These are phyloP conservation scores for Dipteronia dyeriana DNA, from an alignment of 345 rosid species.

Conservation along the genomic window DNA sequence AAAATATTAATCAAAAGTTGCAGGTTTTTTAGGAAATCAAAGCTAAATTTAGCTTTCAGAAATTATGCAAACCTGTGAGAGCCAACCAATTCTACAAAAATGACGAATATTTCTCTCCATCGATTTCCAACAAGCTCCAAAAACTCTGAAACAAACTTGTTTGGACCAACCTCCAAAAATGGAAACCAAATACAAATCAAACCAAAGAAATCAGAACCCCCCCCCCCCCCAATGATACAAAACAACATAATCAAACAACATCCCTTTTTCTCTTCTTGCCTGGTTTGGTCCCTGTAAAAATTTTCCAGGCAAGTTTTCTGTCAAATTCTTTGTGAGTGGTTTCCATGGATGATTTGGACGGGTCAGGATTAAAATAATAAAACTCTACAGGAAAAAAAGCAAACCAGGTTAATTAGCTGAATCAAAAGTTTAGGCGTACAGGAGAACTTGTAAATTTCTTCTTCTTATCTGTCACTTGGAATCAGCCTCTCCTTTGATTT, in stretches of 20 bases:
- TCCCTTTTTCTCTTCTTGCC: conserved; percentile 41
- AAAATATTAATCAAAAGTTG: neutral
- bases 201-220: conserved; percentile 2
- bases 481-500: neutral
- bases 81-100: conserved; percentile 1
- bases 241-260: conserved; percentile 28
- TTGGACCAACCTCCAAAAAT: conserved; percentile 23
- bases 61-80: conserved; percentile 2
- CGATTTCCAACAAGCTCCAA: conserved; percentile 24
- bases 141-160: conserved; percentile 15
- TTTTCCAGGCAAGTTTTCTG: conserved; percentile 26
- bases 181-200: conserved; percentile 24
- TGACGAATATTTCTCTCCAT: conserved; percentile 29
- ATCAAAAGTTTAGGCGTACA: conserved; percentile 23
- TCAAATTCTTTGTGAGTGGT: conserved; percentile 1
- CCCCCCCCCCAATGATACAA: conserved; percentile 9
- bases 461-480: neutral
- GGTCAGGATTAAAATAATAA: conserved; percentile 5
- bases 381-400: neutral
- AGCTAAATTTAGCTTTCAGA: conserved; percentile 20
- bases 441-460: conserved; percentile 26
- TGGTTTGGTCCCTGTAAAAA: conserved; percentile 38
- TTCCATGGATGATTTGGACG: conserved; percentile 24
- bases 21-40: neutral
- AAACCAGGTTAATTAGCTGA: neutral